Base-by-base conservation (phyloP, 345 rosid species). In the Kernera saxatilis region DNA sequence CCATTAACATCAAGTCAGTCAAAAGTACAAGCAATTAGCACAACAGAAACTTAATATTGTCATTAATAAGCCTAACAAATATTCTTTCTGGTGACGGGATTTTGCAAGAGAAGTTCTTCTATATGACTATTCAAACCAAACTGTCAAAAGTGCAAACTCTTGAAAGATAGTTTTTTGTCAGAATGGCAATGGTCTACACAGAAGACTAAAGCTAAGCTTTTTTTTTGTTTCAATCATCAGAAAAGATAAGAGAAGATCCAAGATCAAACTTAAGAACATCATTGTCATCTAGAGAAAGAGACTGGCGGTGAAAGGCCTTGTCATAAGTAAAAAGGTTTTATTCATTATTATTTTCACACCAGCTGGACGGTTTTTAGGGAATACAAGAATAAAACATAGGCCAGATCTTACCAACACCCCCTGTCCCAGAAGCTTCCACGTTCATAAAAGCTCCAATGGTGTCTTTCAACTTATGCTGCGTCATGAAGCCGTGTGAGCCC, bases 401-500 rank as follows among this genome's bases (percentile, higher is more conserved):
- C 55, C 2, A 33, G 52, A 72, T 73, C 85, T 41, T 83, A 94
- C 99, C 99, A 81, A 81, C 82, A 67, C 99, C 98, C 76, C 96
- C 98, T 3, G 87, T 81, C 13, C 99, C 99, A 77, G 99, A 88
- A 59, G 99, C 99, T 84, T 94, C 99, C 71, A 94, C 87, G 73
- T 94, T 88, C 76, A 94, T 82, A 74, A 83, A 72, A 80, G 99
- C 98, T 69, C 99, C 98, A 71, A 94, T 80, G 33, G 89, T 80
- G 72, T 91, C 88, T 46, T 83, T 88, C 96, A 97, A 88, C 84
- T 78, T 86, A 76, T 90, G 75, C 64, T 90, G 81, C 64, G 78
- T 91, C 89, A 94, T 85, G 82, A 94, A 94, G 75, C 99, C 98
- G 74, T 94, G 98, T 53, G 99, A 83, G 49, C 92, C 99, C 99